Percentiles rank a stretch among this genome's conserved stretches.
These are phyloP conservation scores for Fomitopsis pinicola DNA, from an alignment of 1,284 basidiomycete genomes.

Conservation along the genomic window DNA sequence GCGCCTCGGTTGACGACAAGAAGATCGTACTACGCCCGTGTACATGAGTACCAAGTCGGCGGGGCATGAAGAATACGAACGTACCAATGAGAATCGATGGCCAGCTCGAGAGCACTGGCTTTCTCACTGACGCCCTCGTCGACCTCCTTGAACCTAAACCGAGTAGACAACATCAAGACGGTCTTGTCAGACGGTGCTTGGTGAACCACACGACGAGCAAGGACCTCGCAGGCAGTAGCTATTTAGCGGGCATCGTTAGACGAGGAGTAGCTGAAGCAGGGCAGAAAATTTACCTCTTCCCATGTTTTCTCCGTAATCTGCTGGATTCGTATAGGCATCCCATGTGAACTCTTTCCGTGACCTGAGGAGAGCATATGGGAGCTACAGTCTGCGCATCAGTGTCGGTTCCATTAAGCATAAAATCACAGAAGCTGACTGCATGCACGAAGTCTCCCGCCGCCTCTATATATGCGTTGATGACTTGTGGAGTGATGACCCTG, in stretches of 20 bases:
- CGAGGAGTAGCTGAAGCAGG: neutral
- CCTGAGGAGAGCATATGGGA: slow-evolving; percentile 79
- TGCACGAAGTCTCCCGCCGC: slow-evolving; percentile 78
- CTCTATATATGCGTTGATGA: slow-evolving; percentile 58
- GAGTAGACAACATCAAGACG: slow-evolving; percentile 68
- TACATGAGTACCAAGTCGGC: too few species aligned
- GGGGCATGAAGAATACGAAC: slow-evolving; percentile 11
- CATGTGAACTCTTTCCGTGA: slow-evolving; percentile 76
- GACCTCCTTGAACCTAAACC: slow-evolving; percentile 68
- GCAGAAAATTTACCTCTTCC: slow-evolving; percentile 55
- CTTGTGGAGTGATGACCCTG: slow-evolving; percentile 66
- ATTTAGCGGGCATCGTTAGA: neutral
- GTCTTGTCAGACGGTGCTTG: slow-evolving; percentile 58
- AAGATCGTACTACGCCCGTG: slow-evolving; percentile 62
- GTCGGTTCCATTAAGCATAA: neutral
- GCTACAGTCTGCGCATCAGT: slow-evolving; percentile 30
- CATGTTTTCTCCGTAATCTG: slow-evolving; percentile 84
- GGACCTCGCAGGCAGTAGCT: slow-evolving; percentile 84
- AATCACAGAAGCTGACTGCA: slow-evolving; percentile 48
- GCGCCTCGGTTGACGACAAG: slow-evolving; percentile 83
- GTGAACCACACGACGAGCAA: slow-evolving; percentile 82
- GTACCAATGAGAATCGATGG: slow-evolving; percentile 82
- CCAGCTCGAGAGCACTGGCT: slow-evolving; percentile 74
- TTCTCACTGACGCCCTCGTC: slow-evolving; percentile 79
- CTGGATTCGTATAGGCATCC: slow-evolving; percentile 69